Evolutionary conservation across 2,329 filamentous ascomycete species (phyloP), one percentile per base, ranked within the genome.

Genomic region (Colletotrichum sp.): DNA sequence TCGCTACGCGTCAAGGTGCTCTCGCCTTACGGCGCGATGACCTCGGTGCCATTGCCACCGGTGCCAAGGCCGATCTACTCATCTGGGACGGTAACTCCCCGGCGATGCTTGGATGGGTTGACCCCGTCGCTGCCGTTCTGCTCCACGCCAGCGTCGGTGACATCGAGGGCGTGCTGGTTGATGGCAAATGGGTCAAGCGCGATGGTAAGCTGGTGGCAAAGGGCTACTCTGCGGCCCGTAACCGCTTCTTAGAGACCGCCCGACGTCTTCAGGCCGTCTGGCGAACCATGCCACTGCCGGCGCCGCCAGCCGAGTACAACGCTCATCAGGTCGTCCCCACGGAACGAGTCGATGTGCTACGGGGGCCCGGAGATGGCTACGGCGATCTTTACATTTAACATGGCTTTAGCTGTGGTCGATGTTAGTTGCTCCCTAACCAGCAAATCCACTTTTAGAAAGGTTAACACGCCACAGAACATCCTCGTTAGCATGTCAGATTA

Each of bases 41-140:
- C 78, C 82, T 92, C 0, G 90, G 90, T n/a, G 84, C 88, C 26
- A 82, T 91, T 18, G 79, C 79, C 1, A 81, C 80, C 1, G 63
- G 63, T 13, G 63, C 89, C 8, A 90, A 90, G 79, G 89, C 89
- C 0, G 90, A 92, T 77, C 60, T 92, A 0, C 84, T 90, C 0
- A 84, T 91, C 0, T 91, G 88, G 82, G 84, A 90, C 76, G 88
- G 88, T 0, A 81, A 83, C 1, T 84, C 86, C 0, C 89, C 89
- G 0, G 82, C 83, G 3, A 81, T 92, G 80, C 81, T 91, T 3
- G 90, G 90, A 3, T 91, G 89, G 89, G 81, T 75, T 7, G 89
- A 92, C 71, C 88, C 90, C 1, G 84, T 92, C 5, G 90, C 90
- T 0, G 90, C 90, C 0, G 82, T 92, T 3, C 86, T 92, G 24